Base-by-base conservation (phyloP, 352 stramenopile genomes). In the Phytophthora colocasiae region DNA sequence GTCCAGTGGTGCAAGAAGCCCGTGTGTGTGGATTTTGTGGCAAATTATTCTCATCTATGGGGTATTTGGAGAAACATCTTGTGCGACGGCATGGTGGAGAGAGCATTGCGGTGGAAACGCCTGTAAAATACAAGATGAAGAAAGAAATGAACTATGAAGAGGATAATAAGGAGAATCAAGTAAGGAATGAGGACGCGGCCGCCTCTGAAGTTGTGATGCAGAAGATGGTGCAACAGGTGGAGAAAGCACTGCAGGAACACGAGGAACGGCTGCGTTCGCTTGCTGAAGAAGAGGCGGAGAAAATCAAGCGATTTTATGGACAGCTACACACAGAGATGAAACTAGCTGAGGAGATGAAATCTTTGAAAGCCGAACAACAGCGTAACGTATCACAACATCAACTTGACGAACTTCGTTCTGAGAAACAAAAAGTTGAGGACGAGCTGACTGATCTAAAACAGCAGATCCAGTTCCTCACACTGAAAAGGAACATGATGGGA, bases 31-130 rank as follows among this genome's bases (percentile, higher is more conserved):
- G 59, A 15, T 76, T 79, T 32, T 93, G 83, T 58, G 85, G 83
- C 1, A 91, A 92, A 52, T 57, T 91, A 49, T 93, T 93, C 27
- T 87, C 80, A 17, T 89, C 85, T 1, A 43, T 66, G 14, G 64
- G 71, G 26, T 93, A 81, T 65, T 63, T 93, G 17, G 74, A 87
- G 3, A 87, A 88, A n/a, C 85, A 93, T 56, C 49, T 79, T n/a
- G 44, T 78, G 26, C 58, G 85, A 19, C 63, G 85, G 14, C 85
- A 93, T 70, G 11, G 59, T 29, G 69, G 64, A 17, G 67, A 80
- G 14, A 68, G 32, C 43, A 46, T 47, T 41, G 50, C 56, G 38
- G 5, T 73, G 17, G 59, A 67, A 29, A 43, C 54, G 14, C 56
- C 58, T 3, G 43, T 62, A 34, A 63, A 69, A 19, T 31, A 32